Evolutionary conservation across 768 basidiomycete genomes (phyloP).

Genomic region (Goffeauzyma gilvescens): DNA sequence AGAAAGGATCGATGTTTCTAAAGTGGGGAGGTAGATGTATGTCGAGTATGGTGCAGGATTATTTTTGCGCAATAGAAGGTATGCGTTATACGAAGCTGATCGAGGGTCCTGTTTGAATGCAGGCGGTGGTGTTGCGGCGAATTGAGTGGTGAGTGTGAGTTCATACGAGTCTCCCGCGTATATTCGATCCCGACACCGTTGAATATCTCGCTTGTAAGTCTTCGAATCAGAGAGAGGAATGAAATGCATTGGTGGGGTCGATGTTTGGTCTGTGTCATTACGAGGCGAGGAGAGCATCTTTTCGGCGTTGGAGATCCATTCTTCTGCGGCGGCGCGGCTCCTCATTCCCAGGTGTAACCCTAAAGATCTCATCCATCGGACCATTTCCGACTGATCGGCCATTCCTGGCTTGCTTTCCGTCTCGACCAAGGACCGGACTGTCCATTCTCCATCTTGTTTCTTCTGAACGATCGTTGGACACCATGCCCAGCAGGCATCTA

Average conservation of each 20-base stretch:
- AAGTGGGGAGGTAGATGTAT: constrained; percentile 36
- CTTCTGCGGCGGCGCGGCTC: constrained; percentile 5
- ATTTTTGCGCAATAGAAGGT: constrained; percentile 40
- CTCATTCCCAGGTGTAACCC: constrained; percentile 8
- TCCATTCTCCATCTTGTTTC: constrained; percentile 20
- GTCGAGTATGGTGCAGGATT: constrained; percentile 84
- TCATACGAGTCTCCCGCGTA: constrained; percentile 81
- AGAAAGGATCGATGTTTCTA: constrained; percentile 43
- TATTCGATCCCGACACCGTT: constrained; percentile 51
- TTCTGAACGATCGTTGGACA: constrained; percentile 19
- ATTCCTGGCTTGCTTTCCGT: neutral
- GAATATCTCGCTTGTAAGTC: constrained; percentile 51
- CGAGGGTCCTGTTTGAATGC: constrained; percentile 14
- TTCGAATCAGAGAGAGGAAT: constrained; percentile 12
- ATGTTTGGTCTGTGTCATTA: too few species aligned
- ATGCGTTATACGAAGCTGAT: constrained; percentile 20
- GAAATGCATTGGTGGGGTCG: constrained; percentile 13
- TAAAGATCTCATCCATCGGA: constrained; percentile 21
- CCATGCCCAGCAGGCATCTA: constrained; percentile 30
- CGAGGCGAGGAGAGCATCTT: neutral
- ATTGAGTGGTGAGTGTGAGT: constrained; percentile 52
- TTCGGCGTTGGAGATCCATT: too few species aligned
- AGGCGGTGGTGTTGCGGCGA: constrained; percentile 26
- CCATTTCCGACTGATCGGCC: constrained; percentile 5
- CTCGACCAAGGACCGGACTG: constrained; percentile 16